Conservation (phyloP, 805 yeast species). For the Torulaspora quercuum region DNA sequence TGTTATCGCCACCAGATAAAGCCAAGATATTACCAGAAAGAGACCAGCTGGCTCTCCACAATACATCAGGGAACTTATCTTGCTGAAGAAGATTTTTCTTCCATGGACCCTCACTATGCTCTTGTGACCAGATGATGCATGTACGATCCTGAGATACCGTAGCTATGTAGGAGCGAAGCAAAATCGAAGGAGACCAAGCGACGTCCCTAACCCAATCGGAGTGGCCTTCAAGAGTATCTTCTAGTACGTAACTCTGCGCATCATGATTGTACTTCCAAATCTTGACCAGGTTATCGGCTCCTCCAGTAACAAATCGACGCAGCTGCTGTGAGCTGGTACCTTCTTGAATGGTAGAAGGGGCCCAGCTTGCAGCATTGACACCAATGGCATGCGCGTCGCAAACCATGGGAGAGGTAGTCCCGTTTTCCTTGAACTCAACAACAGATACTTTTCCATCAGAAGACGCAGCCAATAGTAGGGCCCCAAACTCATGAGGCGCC, state of each 20-base stretch:
- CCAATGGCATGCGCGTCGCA: constrained; percentile 87
- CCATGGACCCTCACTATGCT: constrained; percentile 65
- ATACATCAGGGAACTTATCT: constrained; percentile 91
- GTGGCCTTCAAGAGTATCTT: constrained; percentile 81
- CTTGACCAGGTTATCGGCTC: constrained; percentile 90
- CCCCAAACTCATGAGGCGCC: constrained; percentile 98
- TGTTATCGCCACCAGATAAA: constrained; percentile 92
- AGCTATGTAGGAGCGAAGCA: constrained; percentile 85
- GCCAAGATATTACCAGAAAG: constrained; percentile 93
- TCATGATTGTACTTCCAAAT: constrained; percentile 73
- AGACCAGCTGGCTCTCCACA: constrained; percentile 99
- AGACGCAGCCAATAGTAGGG: constrained; percentile 82
- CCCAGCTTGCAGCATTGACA: constrained; percentile 94
- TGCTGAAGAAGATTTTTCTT: constrained; percentile 67
- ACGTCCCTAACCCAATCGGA: constrained; percentile 99
- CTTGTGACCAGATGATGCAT: constrained; percentile 93
- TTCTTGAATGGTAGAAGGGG: constrained; percentile 49
- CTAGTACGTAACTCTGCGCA: constrained; percentile 60
- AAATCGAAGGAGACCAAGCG: constrained; percentile 92
- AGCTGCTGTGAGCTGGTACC: constrained; percentile 41
- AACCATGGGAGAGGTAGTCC: constrained; percentile 57
- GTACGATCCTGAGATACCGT: constrained; percentile 96
- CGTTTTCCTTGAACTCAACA: constrained; percentile 87
- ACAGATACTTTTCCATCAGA: constrained; percentile 91
- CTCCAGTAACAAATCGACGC: constrained; percentile 87